These are phyloP conservation scores for Aspergillus biplanus DNA, from an alignment of 495 filamentous ascomycete genomes.

Conservation along the genomic window DNA sequence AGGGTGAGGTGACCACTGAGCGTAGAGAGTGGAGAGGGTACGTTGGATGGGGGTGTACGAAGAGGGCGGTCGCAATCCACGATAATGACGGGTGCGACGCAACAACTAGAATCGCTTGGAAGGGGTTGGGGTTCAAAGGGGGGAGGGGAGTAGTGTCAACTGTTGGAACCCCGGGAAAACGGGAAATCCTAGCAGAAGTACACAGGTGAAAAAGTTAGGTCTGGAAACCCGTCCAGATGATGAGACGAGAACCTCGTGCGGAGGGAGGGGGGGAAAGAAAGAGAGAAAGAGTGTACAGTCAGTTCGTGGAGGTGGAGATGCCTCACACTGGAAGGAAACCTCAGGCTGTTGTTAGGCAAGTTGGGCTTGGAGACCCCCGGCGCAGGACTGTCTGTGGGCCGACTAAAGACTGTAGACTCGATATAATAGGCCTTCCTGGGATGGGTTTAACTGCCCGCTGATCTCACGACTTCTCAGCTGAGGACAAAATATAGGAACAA, in stretches of 20 bases:
- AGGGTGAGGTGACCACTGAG: constrained; percentile 16
- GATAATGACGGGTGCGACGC: constrained; percentile 20
- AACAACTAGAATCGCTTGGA: constrained; percentile 18
- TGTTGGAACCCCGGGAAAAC: constrained; percentile 24
- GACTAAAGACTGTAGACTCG: constrained; percentile 11
- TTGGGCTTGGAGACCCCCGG: constrained; percentile 18
- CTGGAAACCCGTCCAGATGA: constrained; percentile 14
- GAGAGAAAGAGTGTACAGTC: constrained; percentile 11
- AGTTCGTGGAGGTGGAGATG: constrained; percentile 25
- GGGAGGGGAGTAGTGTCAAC: constrained; percentile 16
- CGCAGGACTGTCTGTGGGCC: constrained; percentile 17
- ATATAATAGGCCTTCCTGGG: constrained; percentile 10
- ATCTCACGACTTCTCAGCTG: constrained; percentile 20
- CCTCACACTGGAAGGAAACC: constrained; percentile 11
- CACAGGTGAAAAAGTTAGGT: constrained; percentile 6
- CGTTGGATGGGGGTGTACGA: constrained; percentile 5
- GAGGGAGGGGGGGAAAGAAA: constrained; percentile 10
- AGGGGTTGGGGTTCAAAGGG: constrained; percentile 17
- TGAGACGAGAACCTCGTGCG: constrained; percentile 2
- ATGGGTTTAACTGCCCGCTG: constrained; percentile 5
- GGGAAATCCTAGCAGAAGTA: constrained; percentile 24
- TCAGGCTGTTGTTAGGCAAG: constrained; percentile 17
- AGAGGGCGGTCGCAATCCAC: constrained; percentile 27
- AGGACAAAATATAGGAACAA: neutral
- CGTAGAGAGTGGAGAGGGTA: constrained; percentile 1